Evolutionary conservation across 2,329 filamentous ascomycete genomes (phyloP).

Genomic region (Aspergillus unguis): DNA sequence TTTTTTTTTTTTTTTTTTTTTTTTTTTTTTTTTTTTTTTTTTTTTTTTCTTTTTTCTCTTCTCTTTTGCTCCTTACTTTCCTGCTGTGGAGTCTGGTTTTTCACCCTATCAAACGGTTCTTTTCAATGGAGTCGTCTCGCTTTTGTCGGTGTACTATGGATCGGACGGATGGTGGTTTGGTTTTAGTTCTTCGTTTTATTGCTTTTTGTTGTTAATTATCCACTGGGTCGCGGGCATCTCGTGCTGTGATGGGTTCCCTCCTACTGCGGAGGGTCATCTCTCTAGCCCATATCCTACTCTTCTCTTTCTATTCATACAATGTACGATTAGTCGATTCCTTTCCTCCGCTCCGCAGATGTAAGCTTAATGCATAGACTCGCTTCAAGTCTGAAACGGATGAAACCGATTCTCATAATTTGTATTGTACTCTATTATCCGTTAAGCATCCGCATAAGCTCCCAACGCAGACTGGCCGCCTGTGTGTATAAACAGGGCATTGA

Average conservation of each 20-base stretch:
- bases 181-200: slow-evolving; percentile 11
- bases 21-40: slow-evolving; percentile 9
- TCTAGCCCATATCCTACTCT: slow-evolving; percentile 8
- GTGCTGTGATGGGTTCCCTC: no score
- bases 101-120: background rate
- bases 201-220: slow-evolving; percentile 5
- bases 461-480: slow-evolving; percentile 36
- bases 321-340: slow-evolving; percentile 2
- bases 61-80: slow-evolving; percentile 11
- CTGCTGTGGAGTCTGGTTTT: background rate
- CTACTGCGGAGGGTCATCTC: no score
- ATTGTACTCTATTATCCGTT: background rate
- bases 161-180: background rate
- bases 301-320: slow-evolving; percentile 13
- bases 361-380: slow-evolving; percentile 19
- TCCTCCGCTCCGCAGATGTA: slow-evolving; percentile 13
- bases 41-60: slow-evolving; percentile 10
- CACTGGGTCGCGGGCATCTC: no score
- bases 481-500: slow-evolving; percentile 38
- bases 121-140: background rate
- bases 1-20: no score
- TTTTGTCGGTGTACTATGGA: background rate
- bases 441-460: slow-evolving; percentile 29
- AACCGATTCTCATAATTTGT: background rate
- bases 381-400: background rate